Conservation (phyloP, 192 early-diverging fungal species). For the Chytriomyces sp. region DNA sequence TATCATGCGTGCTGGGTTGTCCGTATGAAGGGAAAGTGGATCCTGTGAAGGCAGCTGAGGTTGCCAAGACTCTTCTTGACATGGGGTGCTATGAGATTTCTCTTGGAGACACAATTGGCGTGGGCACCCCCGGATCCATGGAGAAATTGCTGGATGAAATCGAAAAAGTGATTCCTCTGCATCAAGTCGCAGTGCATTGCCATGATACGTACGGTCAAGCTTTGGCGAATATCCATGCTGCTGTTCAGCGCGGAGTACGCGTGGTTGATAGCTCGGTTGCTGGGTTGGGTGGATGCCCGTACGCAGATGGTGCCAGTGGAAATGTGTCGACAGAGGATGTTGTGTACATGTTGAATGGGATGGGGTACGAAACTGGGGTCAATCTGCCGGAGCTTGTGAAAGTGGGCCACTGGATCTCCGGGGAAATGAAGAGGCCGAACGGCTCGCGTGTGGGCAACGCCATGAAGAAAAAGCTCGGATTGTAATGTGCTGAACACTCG, state of each 20-base stretch:
- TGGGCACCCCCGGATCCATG: slow-evolving; percentile 65
- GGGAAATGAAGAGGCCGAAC: slow-evolving; percentile 73
- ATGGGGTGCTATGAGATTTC: slow-evolving; percentile 98
- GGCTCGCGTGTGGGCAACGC: slow-evolving; percentile 55
- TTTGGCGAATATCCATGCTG: slow-evolving; percentile 85
- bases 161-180: slow-evolving; percentile 69
- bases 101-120: slow-evolving; percentile 95
- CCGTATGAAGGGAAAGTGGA: slow-evolving; percentile 87
- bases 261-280: slow-evolving; percentile 92
- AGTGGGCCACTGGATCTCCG: slow-evolving; percentile 88
- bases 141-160: slow-evolving; percentile 73
- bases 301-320: slow-evolving; percentile 92
- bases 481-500: background rate
- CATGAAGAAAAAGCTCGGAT: slow-evolving; percentile 38
- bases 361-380: slow-evolving; percentile 82
- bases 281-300: slow-evolving; percentile 94
- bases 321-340: slow-evolving; percentile 98
- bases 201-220: slow-evolving; percentile 99
- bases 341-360: slow-evolving; percentile 86
- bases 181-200: slow-evolving; percentile 87
- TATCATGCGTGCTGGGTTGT: slow-evolving; percentile 90
- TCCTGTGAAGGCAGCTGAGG: slow-evolving; percentile 70
- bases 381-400: slow-evolving; percentile 73
- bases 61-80: slow-evolving; percentile 74
- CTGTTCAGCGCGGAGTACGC: slow-evolving; percentile 83